Base-by-base conservation (phyloP, 2,329 filamentous ascomycete genomes). In the Xylariaceae sp. region DNA sequence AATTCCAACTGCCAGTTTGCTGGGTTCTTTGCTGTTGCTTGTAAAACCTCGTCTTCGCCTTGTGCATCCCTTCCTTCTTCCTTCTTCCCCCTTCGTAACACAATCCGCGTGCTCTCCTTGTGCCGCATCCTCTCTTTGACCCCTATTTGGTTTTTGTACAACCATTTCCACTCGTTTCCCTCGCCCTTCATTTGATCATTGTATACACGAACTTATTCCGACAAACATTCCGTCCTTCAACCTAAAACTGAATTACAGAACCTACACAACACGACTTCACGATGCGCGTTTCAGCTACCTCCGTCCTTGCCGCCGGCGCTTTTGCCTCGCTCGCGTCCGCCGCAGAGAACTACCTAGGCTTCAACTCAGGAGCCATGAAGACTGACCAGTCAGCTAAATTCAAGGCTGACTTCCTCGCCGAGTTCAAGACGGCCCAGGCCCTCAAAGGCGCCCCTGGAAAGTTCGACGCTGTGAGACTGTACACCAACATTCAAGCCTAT, bases 281-380 rank as follows among this genome's bases (percentile, higher is more conserved):
- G 29, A 64, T 64, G 61, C 61, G 61, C 39, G 56, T 64, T 41
- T 64, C 58, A 21, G 36, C 57, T 11, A 33, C 60, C 41, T 48
- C 60, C n/a, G 36, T 24, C 39, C 34, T 60, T 21, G 17, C 53
- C 11, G 34, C 52, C 9, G 58, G 61, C 55, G 61, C 61, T 48
- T 21, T 55, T 26, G 64, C 58, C 50, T 31, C 64, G 11, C 45
- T 60, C 37, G 67, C 63, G 19, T 65, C 65, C 45, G 65, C 68
- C 19, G 62, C 61, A 24, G 69, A 59, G 6, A 64, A 62, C 59
- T 64, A 69, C 61, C 67, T 69, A 24, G 69, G 69, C 26, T 72
- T 72, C 62, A 72, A 72, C 68, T 69, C 69, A 28, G 69, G 69
- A 6, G 68, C 69, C 45, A 66, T 63, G 37, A 69, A 69, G 62